Evolutionary conservation across 2,329 filamentous ascomycete genomes (phyloP).

Genomic region (Alternaria longipes): DNA sequence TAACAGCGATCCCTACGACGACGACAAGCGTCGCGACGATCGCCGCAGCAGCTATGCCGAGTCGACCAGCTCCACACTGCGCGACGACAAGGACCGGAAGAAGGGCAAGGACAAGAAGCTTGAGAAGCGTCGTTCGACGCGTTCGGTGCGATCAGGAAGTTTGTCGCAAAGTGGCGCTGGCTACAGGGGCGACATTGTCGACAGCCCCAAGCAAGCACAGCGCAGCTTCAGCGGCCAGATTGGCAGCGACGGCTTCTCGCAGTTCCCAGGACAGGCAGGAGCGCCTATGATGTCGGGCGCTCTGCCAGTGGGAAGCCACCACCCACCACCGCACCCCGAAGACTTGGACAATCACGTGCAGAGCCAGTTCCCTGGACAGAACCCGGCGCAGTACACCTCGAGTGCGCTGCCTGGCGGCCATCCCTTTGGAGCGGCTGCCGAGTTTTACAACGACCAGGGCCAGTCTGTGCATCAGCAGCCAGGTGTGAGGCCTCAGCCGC

Average conservation of each 20-base stretch:
- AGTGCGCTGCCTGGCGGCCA: slow-evolving; percentile 55
- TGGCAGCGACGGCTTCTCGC: slow-evolving; percentile 43
- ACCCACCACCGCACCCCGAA: slow-evolving; percentile 21
- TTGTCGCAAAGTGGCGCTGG: slow-evolving; percentile 36
- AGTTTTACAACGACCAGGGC: slow-evolving; percentile 71
- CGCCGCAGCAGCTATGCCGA: slow-evolving; percentile 43
- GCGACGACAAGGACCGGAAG: slow-evolving; percentile 43
- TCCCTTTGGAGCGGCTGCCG: slow-evolving; percentile 64
- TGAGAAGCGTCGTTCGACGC: slow-evolving; percentile 43
- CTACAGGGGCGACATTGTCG: slow-evolving; percentile 45
- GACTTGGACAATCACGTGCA: slow-evolving; percentile 59
- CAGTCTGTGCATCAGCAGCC: slow-evolving; percentile 68
- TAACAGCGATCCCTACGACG: slow-evolving; percentile 46
- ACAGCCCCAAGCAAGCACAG: slow-evolving; percentile 34
- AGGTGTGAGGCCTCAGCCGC: slow-evolving; percentile 64
- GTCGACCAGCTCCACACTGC: slow-evolving; percentile 37
- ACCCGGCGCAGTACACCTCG: slow-evolving; percentile 56
- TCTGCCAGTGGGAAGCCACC: slow-evolving; percentile 38
- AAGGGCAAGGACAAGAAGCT: slow-evolving; percentile 39
- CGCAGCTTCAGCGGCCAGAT: slow-evolving; percentile 44
- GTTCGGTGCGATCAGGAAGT: slow-evolving; percentile 41
- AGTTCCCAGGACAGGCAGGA: slow-evolving; percentile 47
- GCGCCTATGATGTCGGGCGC: slow-evolving; percentile 48
- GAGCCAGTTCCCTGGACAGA: slow-evolving; percentile 68
- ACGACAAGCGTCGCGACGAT: slow-evolving; percentile 40